Evolutionary conservation across 1,284 basidiomycete genomes (phyloP), one percentile per base, ranked within the genome.

Genomic region (Stereum hirsutum): DNA sequence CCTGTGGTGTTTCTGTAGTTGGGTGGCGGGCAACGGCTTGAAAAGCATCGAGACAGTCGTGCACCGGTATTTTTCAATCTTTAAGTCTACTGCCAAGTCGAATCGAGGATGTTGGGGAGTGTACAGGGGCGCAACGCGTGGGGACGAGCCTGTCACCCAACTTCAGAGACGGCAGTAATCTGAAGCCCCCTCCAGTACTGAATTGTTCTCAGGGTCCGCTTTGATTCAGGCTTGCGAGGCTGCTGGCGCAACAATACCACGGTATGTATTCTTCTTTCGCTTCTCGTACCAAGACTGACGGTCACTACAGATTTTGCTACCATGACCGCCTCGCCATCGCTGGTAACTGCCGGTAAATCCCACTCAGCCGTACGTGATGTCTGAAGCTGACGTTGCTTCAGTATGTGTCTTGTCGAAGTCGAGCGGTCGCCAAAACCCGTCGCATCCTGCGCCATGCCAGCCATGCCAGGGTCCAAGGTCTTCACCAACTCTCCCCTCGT

Each of bases 391-490:
- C 53, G 10, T 27, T 21, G 26, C 35, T 7, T 5, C 24, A 77
- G 89, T 59, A 96, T 96, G 95, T 99, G 95, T 65, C 69, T 99
- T 36, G 95, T 99, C 44, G 95, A 99, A 65, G 92, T 96, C 41
- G 89, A 95, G 64, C 78, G 90, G 51, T 92, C 93, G 47, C 92
- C 92, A 44, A 96, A 96, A 70, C 93, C 93, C 24, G 81, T 94
- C 39, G 86, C 87, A 40, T 89, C 81, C 46, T 89, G 95, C 62
- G 95, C 95, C 10, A 94, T 96, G 88, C 96, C 95, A 38, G 95
- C 94, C 34, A 94, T 97, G 91, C 90, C 91, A 41, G 94, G 94
- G 43, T 75, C 91, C 41, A 93, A 93, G 62, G 93, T 99, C 43
- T 96, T 86, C 64, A 99, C 96, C 44, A 93, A 97, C 63, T 89